These are phyloP conservation scores for Globisporangium cylindrosporum DNA, from an alignment of 352 stramenopile species.

Conservation along the genomic window DNA sequence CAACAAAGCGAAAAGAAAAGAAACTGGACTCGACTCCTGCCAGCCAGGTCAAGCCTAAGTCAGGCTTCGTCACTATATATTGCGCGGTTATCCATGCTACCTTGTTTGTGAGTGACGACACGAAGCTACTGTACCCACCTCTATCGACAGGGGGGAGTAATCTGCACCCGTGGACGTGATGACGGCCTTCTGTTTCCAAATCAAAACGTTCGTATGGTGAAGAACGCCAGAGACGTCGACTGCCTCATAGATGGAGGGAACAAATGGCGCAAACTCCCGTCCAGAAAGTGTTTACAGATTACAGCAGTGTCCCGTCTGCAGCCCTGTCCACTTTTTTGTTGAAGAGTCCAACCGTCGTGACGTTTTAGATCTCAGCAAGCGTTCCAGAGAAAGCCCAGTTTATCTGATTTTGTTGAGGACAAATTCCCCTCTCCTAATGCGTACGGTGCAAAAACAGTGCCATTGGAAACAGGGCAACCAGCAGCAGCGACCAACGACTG, in stretches of 20 bases:
- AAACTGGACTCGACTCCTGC: neutral
- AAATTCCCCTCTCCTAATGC: neutral
- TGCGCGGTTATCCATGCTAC: too few species aligned
- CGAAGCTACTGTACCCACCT: neutral
- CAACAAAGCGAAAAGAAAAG: neutral
- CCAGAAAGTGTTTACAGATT: neutral
- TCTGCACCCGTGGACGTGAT: neutral
- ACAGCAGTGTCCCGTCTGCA: neutral
- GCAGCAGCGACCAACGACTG: too few species aligned
- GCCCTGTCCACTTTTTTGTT: constrained; percentile 10
- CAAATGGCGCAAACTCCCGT: neutral
- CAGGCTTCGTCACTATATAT: neutral
- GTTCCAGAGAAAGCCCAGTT: neutral
- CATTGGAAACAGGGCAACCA: neutral
- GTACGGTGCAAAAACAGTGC: neutral
- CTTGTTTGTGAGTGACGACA: too few species aligned
- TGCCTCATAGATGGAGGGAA: neutral
- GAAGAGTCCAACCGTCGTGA: constrained; percentile 11
- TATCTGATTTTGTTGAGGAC: neutral
- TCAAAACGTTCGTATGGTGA: neutral
- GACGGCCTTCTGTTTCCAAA: neutral
- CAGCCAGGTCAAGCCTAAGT: too few species aligned
- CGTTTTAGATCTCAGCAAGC: neutral
- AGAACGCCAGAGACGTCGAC: neutral
- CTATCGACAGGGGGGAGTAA: neutral